Base-by-base conservation (phyloP, 1,284 basidiomycete species). In the Grifola frondosa region DNA sequence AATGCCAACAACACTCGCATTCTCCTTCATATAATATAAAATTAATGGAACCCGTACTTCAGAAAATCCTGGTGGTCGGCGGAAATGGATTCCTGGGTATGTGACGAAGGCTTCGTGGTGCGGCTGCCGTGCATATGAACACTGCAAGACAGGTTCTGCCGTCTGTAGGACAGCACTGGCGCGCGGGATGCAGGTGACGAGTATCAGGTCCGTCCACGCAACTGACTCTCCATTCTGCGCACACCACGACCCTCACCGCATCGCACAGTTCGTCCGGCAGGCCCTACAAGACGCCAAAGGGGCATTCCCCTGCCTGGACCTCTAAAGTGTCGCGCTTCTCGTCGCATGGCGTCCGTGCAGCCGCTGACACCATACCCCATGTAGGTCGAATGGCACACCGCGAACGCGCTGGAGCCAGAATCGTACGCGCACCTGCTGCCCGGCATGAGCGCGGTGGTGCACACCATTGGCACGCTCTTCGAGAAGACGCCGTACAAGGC, bases 51-150 rank as follows among this genome's bases (percentile, higher is more conserved):
- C 45, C 57, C 42, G 52, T 73, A 48, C 51, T 74, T 49, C 79
- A 76, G 50, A 81, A 75, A 60, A 76, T 97, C 46, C 79, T 95
- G 7, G 92, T 97, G 23, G 81, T 97, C 1, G 95, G 95, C 15
- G 94, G 94, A 23, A 97, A 97, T 65, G 94, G 95, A 11, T 97
- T 96, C 70, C 81, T 97, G 53, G 94, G 92, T 89, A 54, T 48
- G 71, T 54, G n/a, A 31, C 46, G 8, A 9, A 10, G 6, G 12
- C 17, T 42, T 8, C 20, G 17, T 17, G 15, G 32, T 19, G 9
- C 17, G 12, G 21, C 26, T 21, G 16, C 32, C 21, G n/a, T n/a
- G 12, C 24, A 26, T 22, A 21, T 29, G 28, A 23, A 38, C 41
- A 16, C 16, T 15, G 38, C 35, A 23, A 15, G 10, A 22, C 58